Evolutionary conservation across 768 basidiomycete genomes (phyloP).

Genomic region (Kwoniella dejecticola): DNA sequence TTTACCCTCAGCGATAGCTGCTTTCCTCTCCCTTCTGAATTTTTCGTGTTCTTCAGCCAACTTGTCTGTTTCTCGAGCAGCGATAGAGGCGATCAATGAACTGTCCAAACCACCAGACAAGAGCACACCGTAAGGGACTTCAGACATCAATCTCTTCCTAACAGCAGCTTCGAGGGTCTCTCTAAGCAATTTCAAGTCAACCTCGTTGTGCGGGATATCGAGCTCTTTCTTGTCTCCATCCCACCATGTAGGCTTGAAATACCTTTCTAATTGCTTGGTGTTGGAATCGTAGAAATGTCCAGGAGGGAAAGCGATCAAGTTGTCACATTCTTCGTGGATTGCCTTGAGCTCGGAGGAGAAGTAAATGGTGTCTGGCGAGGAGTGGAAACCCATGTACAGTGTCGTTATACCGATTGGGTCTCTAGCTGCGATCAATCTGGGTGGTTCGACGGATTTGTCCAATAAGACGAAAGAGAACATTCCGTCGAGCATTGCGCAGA

Average conservation of each 20-base stretch:
- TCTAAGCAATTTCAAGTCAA: slow-evolving; percentile 71
- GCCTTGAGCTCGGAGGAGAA: slow-evolving; percentile 97
- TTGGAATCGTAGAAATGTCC: slow-evolving; percentile 92
- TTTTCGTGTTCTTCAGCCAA: slow-evolving; percentile 77
- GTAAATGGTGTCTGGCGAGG: slow-evolving; percentile 78
- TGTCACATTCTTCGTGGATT: slow-evolving; percentile 85
- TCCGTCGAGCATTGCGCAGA: slow-evolving; percentile 84
- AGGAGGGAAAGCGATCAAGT: slow-evolving; percentile 92
- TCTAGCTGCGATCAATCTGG: slow-evolving; percentile 90
- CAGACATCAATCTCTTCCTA: slow-evolving; percentile 92
- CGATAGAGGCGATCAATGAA: slow-evolving; percentile 92
- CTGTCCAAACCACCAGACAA: slow-evolving; percentile 94
- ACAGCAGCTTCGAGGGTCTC: slow-evolving; percentile 88
- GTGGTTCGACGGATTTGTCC: slow-evolving; percentile 85
- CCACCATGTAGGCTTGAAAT: slow-evolving; percentile 90
- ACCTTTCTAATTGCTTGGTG: slow-evolving; percentile 74
- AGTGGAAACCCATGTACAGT: slow-evolving; percentile 95
- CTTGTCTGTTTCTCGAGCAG: slow-evolving; percentile 91
- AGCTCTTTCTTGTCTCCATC: slow-evolving; percentile 67
- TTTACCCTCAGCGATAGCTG: slow-evolving; percentile 41
- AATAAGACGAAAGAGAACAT: slow-evolving; percentile 98
- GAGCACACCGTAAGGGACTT: slow-evolving; percentile 96
- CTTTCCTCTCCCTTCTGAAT: slow-evolving; percentile 60
- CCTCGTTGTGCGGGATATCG: slow-evolving; percentile 62
- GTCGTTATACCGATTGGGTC: slow-evolving; percentile 98